Evolutionary conservation across 2,329 filamentous ascomycete genomes (phyloP).

Genomic region (Emericellopsis atlantica): DNA sequence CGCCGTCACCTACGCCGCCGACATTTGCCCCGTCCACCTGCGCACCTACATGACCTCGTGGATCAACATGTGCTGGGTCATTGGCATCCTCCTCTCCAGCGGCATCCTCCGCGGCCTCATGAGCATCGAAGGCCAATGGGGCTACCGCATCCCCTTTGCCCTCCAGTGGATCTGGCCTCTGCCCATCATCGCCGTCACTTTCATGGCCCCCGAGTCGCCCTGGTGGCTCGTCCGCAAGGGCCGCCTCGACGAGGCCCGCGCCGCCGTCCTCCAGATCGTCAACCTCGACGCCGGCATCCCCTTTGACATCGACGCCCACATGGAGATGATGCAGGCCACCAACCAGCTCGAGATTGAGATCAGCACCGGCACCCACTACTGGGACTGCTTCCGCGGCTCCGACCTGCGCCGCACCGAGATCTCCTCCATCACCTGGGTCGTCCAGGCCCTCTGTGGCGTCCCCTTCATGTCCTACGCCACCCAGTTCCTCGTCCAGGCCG

Average conservation of each 20-base stretch:
- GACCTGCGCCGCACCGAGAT: conserved; percentile 33
- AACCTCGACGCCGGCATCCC: conserved; percentile 3
- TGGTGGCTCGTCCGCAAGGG: conserved; percentile 28
- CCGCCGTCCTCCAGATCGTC: neutral
- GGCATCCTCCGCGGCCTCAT: conserved; percentile 24
- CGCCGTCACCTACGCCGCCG: conserved; percentile 33
- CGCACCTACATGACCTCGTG: conserved; percentile 33
- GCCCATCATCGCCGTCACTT: conserved; percentile 20
- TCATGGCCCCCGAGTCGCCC: conserved; percentile 27
- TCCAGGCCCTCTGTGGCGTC: conserved; percentile 25
- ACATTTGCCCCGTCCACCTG: conserved; percentile 29
- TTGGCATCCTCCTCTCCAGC: conserved; percentile 25
- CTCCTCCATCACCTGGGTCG: conserved; percentile 28
- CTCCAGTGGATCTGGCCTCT: conserved; percentile 29
- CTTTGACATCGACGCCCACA: conserved; percentile 8
- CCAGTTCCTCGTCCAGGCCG: conserved; percentile 30
- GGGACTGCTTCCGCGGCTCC: conserved; percentile 32
- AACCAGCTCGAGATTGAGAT: conserved; percentile 31
- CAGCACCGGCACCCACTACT: conserved; percentile 26
- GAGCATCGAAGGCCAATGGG: conserved; percentile 19
- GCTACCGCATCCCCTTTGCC: conserved; percentile 28
- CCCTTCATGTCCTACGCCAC: conserved; percentile 47
- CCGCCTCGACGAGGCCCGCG: conserved; percentile 16
- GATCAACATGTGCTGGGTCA: conserved; percentile 15
- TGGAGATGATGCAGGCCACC: conserved; percentile 35